Conservation (phyloP, 169 alveolate genomes). For the Babesia divergens region DNA sequence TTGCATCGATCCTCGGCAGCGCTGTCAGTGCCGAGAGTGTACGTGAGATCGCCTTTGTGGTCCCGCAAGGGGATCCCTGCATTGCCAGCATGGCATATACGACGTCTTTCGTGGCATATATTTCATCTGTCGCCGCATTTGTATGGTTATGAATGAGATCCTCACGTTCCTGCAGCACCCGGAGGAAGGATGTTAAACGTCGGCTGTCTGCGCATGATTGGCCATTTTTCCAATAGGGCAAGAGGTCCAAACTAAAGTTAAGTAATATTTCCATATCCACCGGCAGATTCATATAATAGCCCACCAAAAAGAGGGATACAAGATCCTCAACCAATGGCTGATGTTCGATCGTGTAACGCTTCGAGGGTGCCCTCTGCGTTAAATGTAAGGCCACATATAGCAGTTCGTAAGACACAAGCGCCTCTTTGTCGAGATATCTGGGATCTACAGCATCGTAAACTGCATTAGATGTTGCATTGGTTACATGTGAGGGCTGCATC, state of each 20-base stretch:
- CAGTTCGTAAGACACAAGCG: neutral
- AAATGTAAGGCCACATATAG: neutral
- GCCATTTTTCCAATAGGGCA: constrained; percentile 1
- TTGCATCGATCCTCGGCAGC: neutral
- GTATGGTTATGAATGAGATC: neutral
- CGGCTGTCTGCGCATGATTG: neutral
- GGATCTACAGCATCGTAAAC: neutral
- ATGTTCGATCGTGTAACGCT: neutral
- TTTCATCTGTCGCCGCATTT: neutral
- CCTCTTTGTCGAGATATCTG: neutral
- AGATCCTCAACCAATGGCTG: constrained; percentile 4
- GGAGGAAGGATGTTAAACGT: neutral
- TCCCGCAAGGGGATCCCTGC: constrained; percentile 4
- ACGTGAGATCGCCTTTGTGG: constrained; percentile 1
- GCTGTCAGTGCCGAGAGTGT: neutral
- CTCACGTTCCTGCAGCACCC: neutral
- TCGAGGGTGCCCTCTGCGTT: neutral
- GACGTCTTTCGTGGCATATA: neutral
- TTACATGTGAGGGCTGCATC: neutral
- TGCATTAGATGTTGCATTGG: neutral
- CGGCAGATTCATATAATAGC: neutral
- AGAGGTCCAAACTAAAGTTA: neutral
- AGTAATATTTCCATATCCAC: neutral
- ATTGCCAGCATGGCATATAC: constrained; percentile 3
- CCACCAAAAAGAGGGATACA: constrained; percentile 4